These are phyloP conservation scores for Trichosanthes cucumerina DNA, from an alignment of 306 rosid genomes.

Conservation along the genomic window DNA sequence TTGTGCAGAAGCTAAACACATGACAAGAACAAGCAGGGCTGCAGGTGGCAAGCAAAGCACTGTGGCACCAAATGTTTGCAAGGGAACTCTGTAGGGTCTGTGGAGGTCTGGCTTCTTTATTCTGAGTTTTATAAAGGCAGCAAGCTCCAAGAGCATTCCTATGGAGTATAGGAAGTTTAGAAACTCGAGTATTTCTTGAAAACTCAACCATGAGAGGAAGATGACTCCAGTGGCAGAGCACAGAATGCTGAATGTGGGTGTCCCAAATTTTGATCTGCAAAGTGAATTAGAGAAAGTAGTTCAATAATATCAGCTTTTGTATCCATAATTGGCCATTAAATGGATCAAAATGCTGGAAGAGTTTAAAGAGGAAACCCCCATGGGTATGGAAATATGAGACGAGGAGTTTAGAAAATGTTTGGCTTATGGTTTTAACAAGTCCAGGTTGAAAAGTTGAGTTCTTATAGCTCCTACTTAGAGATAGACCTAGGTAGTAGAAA, in stretches of 20 bases:
- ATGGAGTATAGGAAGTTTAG: conserved; percentile 75
- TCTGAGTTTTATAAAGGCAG: conserved; percentile 66
- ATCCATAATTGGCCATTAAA: not conserved
- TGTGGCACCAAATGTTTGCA: conserved; percentile 50
- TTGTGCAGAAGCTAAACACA: conserved; percentile 66
- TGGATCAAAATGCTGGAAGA: not conserved
- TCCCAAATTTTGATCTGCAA: conserved; percentile 68
- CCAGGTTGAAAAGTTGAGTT: not conserved
- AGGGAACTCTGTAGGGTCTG: conserved; percentile 79
- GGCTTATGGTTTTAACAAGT: not conserved
- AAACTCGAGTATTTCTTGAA: conserved; percentile 77
- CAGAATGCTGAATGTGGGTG: conserved; percentile 75
- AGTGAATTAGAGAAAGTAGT: not conserved
- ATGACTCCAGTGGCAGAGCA: conserved; percentile 76
- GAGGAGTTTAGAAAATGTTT: not conserved
- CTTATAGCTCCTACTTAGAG: not conserved
- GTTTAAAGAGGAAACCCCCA: not conserved
- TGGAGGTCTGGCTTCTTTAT: conserved; percentile 54
- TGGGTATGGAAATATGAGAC: not conserved
- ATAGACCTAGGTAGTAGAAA: not conserved
- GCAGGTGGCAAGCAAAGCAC: conserved; percentile 77
- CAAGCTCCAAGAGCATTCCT: conserved; percentile 88
- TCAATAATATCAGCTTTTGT: conserved; percentile 1
- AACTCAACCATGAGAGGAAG: conserved; percentile 92
- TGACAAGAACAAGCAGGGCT: conserved; percentile 63